Evolutionary conservation across 768 basidiomycete genomes (phyloP).

Genomic region (Dioszegia hungarica): DNA sequence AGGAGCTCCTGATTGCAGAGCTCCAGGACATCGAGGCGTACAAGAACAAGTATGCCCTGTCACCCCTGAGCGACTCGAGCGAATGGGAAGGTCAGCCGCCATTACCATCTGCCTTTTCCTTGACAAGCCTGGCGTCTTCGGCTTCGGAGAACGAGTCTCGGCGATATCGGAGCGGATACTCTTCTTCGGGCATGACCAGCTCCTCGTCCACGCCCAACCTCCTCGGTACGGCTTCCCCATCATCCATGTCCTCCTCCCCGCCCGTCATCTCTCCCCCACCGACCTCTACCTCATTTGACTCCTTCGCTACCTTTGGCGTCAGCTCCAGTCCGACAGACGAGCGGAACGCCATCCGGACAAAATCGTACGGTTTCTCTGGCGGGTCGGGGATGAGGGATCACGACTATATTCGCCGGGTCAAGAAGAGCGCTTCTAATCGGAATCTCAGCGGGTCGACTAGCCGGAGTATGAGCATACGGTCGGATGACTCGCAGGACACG

Average conservation of each 20-base stretch:
- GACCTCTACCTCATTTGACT: constrained; percentile 30
- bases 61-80: neutral
- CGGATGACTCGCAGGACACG: constrained; percentile 6
- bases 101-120: neutral
- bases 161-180: neutral
- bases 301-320: constrained; percentile 29
- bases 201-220: neutral
- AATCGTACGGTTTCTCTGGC: constrained; percentile 39
- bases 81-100: constrained; percentile 34
- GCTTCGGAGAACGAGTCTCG: neutral
- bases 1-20: constrained; percentile 41
- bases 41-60: neutral
- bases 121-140: neutral
- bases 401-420: constrained; percentile 32
- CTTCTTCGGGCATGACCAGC: neutral
- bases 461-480: constrained; percentile 6
- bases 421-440: constrained; percentile 25
- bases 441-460: constrained; percentile 15
- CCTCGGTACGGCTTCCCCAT: neutral
- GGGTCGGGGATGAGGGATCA: constrained; percentile 31
- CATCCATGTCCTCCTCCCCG: neutral
- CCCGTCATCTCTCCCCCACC: constrained; percentile 23
- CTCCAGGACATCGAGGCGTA: constrained; percentile 14
- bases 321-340: constrained; percentile 3
- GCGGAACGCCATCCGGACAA: constrained; percentile 8